These are phyloP conservation scores for Dioszegia aurantiaca DNA, from an alignment of 768 basidiomycete species.

Conservation along the genomic window DNA sequence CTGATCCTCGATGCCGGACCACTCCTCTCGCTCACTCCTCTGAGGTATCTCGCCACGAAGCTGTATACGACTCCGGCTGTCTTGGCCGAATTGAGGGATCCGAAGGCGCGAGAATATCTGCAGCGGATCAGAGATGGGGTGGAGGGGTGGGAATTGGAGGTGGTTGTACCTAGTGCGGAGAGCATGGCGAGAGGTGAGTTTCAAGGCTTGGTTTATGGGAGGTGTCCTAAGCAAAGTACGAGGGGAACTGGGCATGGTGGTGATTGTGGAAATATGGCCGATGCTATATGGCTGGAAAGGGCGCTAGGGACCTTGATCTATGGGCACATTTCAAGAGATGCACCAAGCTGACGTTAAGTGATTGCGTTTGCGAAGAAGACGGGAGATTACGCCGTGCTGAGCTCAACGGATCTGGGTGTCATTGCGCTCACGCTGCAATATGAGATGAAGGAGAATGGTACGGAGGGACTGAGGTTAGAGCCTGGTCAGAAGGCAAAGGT, in stretches of 20 bases:
- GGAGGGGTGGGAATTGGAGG: conserved; percentile 56
- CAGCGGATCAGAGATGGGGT: conserved; percentile 57
- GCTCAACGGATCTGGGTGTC: conserved; percentile 83
- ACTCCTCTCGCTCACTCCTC: conserved; percentile 73
- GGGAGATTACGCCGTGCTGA: conserved; percentile 90
- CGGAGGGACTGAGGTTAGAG: conserved; percentile 30
- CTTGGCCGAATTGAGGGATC: conserved; percentile 82
- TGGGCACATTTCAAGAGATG: no score
- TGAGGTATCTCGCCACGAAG: conserved; percentile 79
- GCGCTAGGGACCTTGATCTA: no score
- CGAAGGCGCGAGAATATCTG: conserved; percentile 73
- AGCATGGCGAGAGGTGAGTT: conserved; percentile 60
- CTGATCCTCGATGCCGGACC: conserved; percentile 94
- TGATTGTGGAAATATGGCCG: no score
- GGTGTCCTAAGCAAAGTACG: no score
- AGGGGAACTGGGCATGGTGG: no score
- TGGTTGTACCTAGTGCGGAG: conserved; percentile 47
- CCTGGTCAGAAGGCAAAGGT: conserved; percentile 21
- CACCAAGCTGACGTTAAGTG: no score
- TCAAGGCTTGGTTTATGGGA: not conserved
- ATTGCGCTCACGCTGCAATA: conserved; percentile 81
- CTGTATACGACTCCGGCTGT: conserved; percentile 90
- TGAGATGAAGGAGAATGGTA: conserved; percentile 58
- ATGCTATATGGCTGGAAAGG: no score
- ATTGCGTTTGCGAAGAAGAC: conserved; percentile 90